Base-by-base conservation (phyloP, 1,139 yeast species). In the Taphrina communis region DNA sequence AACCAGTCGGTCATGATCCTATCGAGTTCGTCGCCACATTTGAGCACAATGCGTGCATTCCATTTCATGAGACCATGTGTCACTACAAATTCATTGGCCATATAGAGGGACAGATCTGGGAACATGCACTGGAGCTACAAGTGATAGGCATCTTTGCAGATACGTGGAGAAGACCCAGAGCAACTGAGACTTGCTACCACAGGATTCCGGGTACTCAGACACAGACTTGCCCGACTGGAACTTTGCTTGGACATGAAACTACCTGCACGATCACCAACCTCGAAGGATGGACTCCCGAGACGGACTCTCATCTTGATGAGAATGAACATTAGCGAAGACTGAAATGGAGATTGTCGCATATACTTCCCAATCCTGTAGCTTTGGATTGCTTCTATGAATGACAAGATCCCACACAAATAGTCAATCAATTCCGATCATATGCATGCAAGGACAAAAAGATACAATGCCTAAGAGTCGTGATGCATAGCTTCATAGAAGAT, bases 61-160 rank as follows among this genome's bases (percentile, higher is more conserved):
- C 53, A 6, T 50, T 9, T 25, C 36, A 50, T 11, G 53, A 21
- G 8, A 11, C n/a, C 3, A n/a, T 50, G 36, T 50, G 53, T 50
- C 53, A 50, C 36, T 50, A 50, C n/a, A 31, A n/a, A 7, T 50
- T 50, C 36, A 6, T 50, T n/a, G 53, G 53, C 8, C 36, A 50
- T 35, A 9, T 50, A 14, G 53, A 50, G 3, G 53, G 53, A 21
- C 53, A 50, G 36, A 50, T 50, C 12, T 50, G 36, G 31, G 36
- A 21, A 35, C 36, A 21, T 21, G 6, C 31, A n/a, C 8, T 50
- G 53, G n/a, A 25, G 2, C 19, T 50, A n/a, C 53, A 50, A n/a
- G n/a, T 50, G 31, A 8, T 50, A 6, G 53, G n/a, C 8, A 8
- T n/a, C 6, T 35, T 19, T 9, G 36, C 31, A 9, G 2, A 50